Conservation (phyloP, 2,329 filamentous ascomycete genomes). For the Sarocladium brachiariae region DNA sequence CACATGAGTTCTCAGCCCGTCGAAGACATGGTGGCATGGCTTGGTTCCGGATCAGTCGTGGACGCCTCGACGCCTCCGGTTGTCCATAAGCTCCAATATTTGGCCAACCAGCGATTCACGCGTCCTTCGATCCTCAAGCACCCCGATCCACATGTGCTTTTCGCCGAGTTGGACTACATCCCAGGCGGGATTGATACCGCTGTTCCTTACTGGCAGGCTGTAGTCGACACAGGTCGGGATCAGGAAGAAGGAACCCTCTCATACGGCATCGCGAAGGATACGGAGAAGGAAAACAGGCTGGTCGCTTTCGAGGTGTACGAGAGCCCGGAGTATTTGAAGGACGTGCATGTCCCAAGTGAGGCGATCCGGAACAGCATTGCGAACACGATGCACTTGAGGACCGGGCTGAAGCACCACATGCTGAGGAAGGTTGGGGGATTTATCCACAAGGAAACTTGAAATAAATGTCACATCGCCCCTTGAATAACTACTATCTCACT, state of each 20-base stretch:
- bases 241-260: slow-evolving; percentile 18
- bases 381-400: slow-evolving; percentile 18
- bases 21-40: slow-evolving; percentile 18
- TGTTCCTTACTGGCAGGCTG: slow-evolving; percentile 21
- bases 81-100: slow-evolving; percentile 16
- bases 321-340: slow-evolving; percentile 19
- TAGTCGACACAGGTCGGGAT: slow-evolving; percentile 17
- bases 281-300: slow-evolving; percentile 15
- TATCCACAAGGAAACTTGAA: slow-evolving; percentile 15
- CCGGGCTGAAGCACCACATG: slow-evolving; percentile 17
- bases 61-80: slow-evolving; percentile 10
- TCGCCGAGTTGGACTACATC: slow-evolving; percentile 22
- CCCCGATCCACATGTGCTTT: slow-evolving; percentile 19
- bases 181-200: slow-evolving; percentile 16
- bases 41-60: slow-evolving; percentile 13
- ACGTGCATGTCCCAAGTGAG: slow-evolving; percentile 20
- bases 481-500: too few relatives aligned
- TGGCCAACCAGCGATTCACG: slow-evolving; percentile 16
- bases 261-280: slow-evolving; percentile 19
- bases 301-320: slow-evolving; percentile 22
- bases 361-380: slow-evolving; percentile 20
- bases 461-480: too few relatives aligned
- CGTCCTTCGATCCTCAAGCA: slow-evolving; percentile 12
- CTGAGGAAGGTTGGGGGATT: slow-evolving; percentile 19
- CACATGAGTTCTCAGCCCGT: slow-evolving; percentile 19